phyloP scores from a whole-genome alignment of 2,329 filamentous ascomycete genomes.

The Cercospora janseana region DNA sequence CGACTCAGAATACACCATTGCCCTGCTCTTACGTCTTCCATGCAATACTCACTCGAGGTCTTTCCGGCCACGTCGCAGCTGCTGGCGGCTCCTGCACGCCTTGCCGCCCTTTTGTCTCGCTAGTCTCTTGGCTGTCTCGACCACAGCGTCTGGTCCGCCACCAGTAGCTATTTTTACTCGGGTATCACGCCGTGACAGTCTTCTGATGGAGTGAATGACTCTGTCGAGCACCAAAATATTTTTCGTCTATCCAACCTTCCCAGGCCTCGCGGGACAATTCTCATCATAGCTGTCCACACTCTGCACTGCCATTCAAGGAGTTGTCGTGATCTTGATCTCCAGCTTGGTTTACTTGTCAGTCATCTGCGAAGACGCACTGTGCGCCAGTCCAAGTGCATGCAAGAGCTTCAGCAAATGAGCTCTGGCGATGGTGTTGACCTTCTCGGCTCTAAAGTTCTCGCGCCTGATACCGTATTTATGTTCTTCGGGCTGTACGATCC shows the following conservation, averaged over 20 bases:
- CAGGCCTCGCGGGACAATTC: neutral
- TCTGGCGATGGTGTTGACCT: neutral
- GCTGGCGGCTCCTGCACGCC: neutral
- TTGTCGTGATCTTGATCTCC: neutral
- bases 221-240: neutral
- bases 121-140: neutral
- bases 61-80: neutral
- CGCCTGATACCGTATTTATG: neutral
- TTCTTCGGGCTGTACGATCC: neutral
- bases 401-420: slow-evolving; percentile 1
- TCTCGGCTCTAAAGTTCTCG: slow-evolving; percentile 3
- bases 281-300: neutral
- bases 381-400: slow-evolving; percentile 5
- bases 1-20: too few species aligned
- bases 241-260: neutral
- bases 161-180: neutral
- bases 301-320: neutral
- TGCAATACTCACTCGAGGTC: too few species aligned
- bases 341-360: neutral
- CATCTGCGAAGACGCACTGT: neutral
- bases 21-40: too few species aligned
- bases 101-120: neutral
- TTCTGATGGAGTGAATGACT: neutral
- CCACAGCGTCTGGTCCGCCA: neutral
- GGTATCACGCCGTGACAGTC: neutral